A percentile compares a stretch with the other conserved stretches of the same genome.
These are phyloP conservation scores for Kickxella alabastrina DNA, from an alignment of 192 early-diverging fungal species.

Conservation along the genomic window DNA sequence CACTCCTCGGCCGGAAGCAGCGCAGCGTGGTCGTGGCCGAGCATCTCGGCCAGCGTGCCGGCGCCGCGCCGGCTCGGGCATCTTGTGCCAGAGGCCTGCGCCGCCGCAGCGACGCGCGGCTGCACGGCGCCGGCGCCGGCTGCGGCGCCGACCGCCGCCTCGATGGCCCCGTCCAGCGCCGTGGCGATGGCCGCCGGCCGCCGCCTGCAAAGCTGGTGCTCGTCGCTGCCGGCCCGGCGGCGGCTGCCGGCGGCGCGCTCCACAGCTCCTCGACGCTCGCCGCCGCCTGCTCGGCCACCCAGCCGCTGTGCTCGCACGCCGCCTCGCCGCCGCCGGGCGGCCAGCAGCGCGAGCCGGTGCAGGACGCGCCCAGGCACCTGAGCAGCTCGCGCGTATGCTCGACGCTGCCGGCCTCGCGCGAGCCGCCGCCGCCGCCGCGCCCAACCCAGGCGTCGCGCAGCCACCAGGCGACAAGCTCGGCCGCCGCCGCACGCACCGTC, in stretches of 20 bases:
- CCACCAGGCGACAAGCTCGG: conserved; percentile 58
- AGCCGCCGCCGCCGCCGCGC: conserved; percentile 5
- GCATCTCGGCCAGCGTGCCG: conserved; percentile 18
- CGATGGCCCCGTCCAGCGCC: conserved; percentile 22
- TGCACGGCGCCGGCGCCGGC: conserved; percentile 4
- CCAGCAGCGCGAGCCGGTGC: conserved; percentile 17
- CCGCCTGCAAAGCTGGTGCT: conserved; percentile 21
- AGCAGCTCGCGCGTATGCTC: conserved; percentile 31
- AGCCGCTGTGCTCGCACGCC: conserved; percentile 18
- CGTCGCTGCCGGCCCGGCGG: conserved; percentile 16
- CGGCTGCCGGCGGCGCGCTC: conserved; percentile 13
- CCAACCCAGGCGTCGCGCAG: conserved; percentile 44
- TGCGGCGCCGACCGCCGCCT: conserved; percentile 5
- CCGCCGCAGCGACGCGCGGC: conserved; percentile 30
- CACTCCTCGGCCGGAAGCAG: conserved; percentile 33
- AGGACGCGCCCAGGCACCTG: conserved; percentile 32
- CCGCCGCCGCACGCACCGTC: conserved; percentile 61
- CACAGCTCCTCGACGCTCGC: conserved; percentile 42
- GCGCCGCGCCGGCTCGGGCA: conserved; percentile 19
- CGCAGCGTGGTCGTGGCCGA: conserved; percentile 37
- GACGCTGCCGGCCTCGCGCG: conserved; percentile 12
- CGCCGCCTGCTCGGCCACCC: conserved; percentile 34
- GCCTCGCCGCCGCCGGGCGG: conserved; percentile 13
- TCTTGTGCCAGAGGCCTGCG: conserved; percentile 23
- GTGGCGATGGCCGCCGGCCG: conserved; percentile 10